Conservation (phyloP, 495 filamentous ascomycete species). For the Neurospora hispaniola region DNA sequence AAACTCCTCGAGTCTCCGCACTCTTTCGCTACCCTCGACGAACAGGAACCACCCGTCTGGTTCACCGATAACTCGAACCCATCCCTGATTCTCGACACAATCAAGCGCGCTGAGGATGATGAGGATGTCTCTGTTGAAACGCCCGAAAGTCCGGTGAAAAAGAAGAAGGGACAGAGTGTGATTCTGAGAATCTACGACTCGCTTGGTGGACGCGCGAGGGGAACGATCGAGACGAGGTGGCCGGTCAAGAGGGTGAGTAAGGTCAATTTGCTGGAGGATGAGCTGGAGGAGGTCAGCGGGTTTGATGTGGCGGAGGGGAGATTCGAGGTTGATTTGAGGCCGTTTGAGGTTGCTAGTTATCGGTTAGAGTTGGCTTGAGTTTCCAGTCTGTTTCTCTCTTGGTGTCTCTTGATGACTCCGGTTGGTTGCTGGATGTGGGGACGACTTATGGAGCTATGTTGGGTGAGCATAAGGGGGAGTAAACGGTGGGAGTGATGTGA, state of each 20-base stretch:
- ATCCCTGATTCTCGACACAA: conserved; percentile 64
- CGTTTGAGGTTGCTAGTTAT: conserved; percentile 87
- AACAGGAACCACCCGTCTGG: conserved; percentile 38
- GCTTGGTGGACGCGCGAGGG: conserved; percentile 71
- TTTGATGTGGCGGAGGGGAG: conserved; percentile 26
- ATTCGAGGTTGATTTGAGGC: conserved; percentile 57
- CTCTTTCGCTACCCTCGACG: conserved; percentile 21
- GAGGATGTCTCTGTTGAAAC: conserved; percentile 70
- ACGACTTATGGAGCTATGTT: background rate
- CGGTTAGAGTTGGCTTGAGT: conserved; percentile 51
- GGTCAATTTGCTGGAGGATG: conserved; percentile 70
- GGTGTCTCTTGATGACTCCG: background rate
- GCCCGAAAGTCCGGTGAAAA: conserved; percentile 31
- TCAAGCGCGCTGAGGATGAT: conserved; percentile 94
- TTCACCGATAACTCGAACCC: conserved; percentile 39
- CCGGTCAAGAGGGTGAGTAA: conserved; percentile 67
- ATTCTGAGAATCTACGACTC: conserved; percentile 82
- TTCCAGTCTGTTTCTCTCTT: background rate
- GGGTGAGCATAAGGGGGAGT: background rate
- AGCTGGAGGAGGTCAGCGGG: conserved; percentile 46
- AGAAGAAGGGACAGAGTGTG: conserved; percentile 62
- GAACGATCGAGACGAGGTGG: conserved; percentile 51
- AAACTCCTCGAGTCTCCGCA: conserved; percentile 32
- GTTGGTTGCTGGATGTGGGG: background rate
- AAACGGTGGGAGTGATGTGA: background rate